Percentiles rank a stretch among this genome's conserved stretches.
phyloP scores from a whole-genome alignment of 768 basidiomycete genomes.

The Phanerodontia chrysosporium region DNA sequence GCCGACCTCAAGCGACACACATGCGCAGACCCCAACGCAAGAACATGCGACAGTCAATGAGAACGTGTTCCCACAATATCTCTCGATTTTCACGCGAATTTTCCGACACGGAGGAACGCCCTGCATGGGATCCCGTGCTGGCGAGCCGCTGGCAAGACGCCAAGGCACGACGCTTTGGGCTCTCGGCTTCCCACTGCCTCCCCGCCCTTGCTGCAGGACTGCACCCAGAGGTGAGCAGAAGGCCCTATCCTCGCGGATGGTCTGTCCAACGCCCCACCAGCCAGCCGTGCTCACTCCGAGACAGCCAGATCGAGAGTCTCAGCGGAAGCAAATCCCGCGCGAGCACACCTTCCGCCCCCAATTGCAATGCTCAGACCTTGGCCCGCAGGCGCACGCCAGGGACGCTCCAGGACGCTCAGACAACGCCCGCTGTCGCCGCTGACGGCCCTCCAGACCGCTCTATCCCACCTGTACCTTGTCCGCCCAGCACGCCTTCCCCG shows the following conservation, averaged over 20 bases:
- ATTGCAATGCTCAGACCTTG: too few relatives aligned
- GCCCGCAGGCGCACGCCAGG: background rate
- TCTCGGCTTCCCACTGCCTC: slow-evolving; percentile 7
- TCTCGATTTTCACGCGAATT: background rate
- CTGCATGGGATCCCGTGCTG: background rate
- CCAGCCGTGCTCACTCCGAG: background rate
- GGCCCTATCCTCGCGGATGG: background rate
- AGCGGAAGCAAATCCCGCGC: background rate
- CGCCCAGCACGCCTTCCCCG: background rate
- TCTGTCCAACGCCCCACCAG: too few relatives aligned
- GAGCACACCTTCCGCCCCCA: too few relatives aligned
- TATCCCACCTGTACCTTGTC: background rate
- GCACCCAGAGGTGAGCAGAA: background rate
- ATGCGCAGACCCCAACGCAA: background rate
- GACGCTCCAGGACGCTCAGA: background rate
- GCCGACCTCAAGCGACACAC: background rate
- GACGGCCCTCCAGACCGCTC: background rate
- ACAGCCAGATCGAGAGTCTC: background rate
- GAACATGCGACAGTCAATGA: too few relatives aligned
- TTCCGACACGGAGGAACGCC: background rate
- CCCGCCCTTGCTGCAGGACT: background rate
- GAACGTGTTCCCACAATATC: background rate
- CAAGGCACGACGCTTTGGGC: slow-evolving; percentile 1
- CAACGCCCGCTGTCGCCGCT: background rate
- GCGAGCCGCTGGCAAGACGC: background rate